These are phyloP conservation scores for Proliferodiscus dingleyae DNA, from an alignment of 2,329 filamentous ascomycete species.

Conservation along the genomic window DNA sequence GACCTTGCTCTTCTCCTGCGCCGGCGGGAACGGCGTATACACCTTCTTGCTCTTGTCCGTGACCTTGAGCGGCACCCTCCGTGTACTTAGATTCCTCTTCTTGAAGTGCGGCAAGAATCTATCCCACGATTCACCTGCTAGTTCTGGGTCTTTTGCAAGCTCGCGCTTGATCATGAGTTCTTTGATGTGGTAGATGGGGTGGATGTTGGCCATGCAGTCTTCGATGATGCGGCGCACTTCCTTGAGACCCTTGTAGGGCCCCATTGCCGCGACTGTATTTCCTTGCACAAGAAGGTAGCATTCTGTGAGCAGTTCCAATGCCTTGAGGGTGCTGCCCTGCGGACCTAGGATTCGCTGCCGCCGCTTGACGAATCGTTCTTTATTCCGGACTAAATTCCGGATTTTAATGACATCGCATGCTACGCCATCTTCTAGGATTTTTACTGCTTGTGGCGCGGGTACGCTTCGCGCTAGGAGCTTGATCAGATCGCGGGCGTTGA, in stretches of 20 bases:
- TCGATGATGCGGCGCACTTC: constrained; percentile 85
- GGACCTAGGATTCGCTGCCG: constrained; percentile 89
- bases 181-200: constrained; percentile 88
- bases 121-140: constrained; percentile 89
- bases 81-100: constrained; percentile 82
- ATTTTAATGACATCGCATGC: constrained; percentile 97
- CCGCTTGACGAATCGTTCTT: constrained; percentile 92
- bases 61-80: constrained; percentile 76
- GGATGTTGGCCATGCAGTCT: constrained; percentile 95
- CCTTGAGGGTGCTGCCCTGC: constrained; percentile 87
- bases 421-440: constrained; percentile 87
- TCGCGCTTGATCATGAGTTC: constrained; percentile 92
- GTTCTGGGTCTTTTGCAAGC: constrained; percentile 79
- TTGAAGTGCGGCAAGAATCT: constrained; percentile 97
- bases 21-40: constrained; percentile 95
- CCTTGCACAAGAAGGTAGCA: constrained; percentile 95
- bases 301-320: constrained; percentile 82
- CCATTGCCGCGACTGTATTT: constrained; percentile 91
- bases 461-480: constrained; percentile 89
- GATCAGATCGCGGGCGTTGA: constrained; percentile 91
- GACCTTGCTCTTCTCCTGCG: constrained; percentile 98
- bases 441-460: constrained; percentile 86
- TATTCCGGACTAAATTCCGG: constrained; percentile 81
- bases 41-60: constrained; percentile 90
- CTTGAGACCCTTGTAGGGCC: constrained; percentile 87